A percentile compares a stretch with the other conserved stretches of the same genome.
Conservation (phyloP, 331 rosid species). For the Spiraea crenata region DNA sequence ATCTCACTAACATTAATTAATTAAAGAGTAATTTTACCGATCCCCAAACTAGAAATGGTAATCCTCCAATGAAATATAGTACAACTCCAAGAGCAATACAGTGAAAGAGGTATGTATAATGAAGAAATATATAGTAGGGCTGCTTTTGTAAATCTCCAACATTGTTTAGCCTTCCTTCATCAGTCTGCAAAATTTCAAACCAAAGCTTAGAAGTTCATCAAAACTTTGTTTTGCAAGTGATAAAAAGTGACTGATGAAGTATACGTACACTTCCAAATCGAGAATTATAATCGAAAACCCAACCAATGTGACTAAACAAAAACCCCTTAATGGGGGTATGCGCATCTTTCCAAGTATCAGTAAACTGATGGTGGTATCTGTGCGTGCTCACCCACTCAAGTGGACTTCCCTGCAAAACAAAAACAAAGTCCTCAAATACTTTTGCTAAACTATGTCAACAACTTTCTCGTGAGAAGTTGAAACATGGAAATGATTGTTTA, state of each 20-base stretch:
- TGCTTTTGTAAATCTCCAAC: conserved; percentile 21
- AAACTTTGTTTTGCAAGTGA: too few relatives aligned
- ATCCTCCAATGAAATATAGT: conserved; percentile 18
- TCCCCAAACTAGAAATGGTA: conserved; percentile 33
- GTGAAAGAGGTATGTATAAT: conserved; percentile 25
- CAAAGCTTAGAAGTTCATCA: background rate
- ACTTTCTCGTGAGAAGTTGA: too few relatives aligned
- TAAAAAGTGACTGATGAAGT: too few relatives aligned
- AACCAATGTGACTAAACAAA: conserved; percentile 28
- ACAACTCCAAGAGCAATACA: conserved; percentile 15
- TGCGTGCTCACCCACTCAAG: conserved; percentile 34
- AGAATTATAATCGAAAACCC: conserved; percentile 16
- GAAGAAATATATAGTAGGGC: conserved; percentile 23
- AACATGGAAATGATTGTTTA: too few relatives aligned
- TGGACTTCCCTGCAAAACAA: conserved; percentile 19
- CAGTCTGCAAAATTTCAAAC: background rate
- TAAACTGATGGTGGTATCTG: conserved; percentile 27
- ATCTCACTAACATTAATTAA: too few relatives aligned
- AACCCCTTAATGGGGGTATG: conserved; percentile 22
- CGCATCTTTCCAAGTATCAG: conserved; percentile 19
- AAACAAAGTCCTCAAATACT: background rate
- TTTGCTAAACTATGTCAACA: too few relatives aligned
- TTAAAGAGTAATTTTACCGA: conserved; percentile 3
- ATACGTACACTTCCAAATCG: background rate
- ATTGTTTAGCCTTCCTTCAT: conserved; percentile 14